Percentiles rank a stretch among this genome's conserved stretches.
phyloP scores from a whole-genome alignment of 257 asterid genomes.

The Scutellaria galericulata region DNA sequence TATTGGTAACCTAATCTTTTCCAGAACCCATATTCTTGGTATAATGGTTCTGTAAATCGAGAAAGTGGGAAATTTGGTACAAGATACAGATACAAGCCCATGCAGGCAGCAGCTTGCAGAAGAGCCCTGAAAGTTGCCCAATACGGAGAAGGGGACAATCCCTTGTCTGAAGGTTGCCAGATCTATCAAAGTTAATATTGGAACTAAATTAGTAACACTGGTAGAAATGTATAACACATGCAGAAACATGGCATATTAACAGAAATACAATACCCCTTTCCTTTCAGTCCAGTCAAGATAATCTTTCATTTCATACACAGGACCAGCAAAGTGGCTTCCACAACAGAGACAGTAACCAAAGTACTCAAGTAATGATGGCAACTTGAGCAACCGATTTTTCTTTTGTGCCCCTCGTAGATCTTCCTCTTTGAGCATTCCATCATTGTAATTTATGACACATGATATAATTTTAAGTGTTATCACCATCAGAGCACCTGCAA shows the following conservation, averaged over 20 bases:
- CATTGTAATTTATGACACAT: conserved; percentile 84
- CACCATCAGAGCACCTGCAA: conserved; percentile 94
- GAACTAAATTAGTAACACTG: conserved; percentile 25
- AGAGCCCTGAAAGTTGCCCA: conserved; percentile 84
- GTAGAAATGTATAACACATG: conserved; percentile 11
- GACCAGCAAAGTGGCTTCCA: conserved; percentile 99
- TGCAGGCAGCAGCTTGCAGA: conserved; percentile 82
- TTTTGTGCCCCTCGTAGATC: conserved; percentile 80
- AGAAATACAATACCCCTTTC: conserved; percentile 70
- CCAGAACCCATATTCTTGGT: conserved; percentile 89
- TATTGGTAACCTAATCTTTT: conserved; percentile 80
- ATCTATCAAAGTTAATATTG: conserved; percentile 52
- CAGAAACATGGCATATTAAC: conserved; percentile 8
- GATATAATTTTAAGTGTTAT: conserved; percentile 93
- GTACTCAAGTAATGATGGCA: conserved; percentile 86
- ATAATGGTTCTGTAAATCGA: conserved; percentile 72
- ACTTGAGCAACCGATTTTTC: conserved; percentile 73
- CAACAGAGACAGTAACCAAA: conserved; percentile 90
- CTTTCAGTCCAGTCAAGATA: conserved; percentile 92
- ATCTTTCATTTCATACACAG: conserved; percentile 93
- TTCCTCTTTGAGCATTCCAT: conserved; percentile 87
- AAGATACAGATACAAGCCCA: conserved; percentile 92
- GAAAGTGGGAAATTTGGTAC: conserved; percentile 84
- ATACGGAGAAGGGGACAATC: conserved; percentile 81
- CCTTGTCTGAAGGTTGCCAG: conserved; percentile 74